Conservation (phyloP, 306 rosid species). For the Cucumis hystrix region DNA sequence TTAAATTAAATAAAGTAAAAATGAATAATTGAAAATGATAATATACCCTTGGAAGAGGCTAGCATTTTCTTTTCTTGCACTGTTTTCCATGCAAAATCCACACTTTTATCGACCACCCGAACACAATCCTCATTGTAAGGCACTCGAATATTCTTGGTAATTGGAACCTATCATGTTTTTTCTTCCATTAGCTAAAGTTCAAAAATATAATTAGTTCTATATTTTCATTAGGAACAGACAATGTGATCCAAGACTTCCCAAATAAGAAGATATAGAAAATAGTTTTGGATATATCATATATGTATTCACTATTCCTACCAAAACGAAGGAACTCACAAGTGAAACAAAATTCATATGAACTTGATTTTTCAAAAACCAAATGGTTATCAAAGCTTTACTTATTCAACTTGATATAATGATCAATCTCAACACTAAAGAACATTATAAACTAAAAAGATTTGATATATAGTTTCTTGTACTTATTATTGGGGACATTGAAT, state of each 20-base stretch:
- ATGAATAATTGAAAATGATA: neutral
- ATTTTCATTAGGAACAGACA: neutral
- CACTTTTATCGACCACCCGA: slow-evolving; percentile 25
- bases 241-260: neutral
- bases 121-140: slow-evolving; percentile 14
- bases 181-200: neutral
- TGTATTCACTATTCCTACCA: no score
- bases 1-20: neutral
- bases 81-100: slow-evolving; percentile 20
- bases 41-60: slow-evolving; percentile 38
- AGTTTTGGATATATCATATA: neutral
- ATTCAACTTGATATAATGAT: no score
- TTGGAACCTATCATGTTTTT: slow-evolving; percentile 30
- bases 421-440: neutral
- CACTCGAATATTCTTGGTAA: neutral
- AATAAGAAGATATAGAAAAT: neutral
- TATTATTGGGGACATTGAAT: neutral
- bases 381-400: no score
- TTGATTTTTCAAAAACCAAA: no score
- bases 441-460: neutral
- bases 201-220: neutral
- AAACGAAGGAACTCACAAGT: no score
- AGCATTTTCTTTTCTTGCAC: slow-evolving; percentile 4
- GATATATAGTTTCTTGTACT: neutral
- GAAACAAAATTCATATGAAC: no score